Base-by-base conservation (phyloP, 2,329 filamentous ascomycete genomes). In the Penicillium sp. region DNA sequence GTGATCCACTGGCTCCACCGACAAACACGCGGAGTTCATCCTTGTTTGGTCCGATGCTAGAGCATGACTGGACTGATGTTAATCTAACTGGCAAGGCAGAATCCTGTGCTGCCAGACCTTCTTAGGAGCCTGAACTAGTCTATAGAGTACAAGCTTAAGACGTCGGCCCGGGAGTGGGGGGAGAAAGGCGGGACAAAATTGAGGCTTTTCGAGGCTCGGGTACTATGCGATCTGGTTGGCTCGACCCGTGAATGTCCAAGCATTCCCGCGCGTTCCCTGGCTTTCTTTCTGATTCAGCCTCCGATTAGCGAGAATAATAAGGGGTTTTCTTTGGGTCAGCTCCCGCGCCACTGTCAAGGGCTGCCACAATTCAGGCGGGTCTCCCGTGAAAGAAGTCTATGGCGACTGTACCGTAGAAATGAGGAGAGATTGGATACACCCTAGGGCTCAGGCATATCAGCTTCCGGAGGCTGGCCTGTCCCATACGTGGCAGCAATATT, bases 191-290 rank as follows among this genome's bases (percentile, higher is more conserved):
- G 30, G n/a, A 22, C 14, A 10, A 22, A 22, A 51, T 19, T 33
- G 48, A 51, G 48, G 28, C 48, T 51, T 35, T 51, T 51, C 48
- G 14, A 28, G 26, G 45, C 45, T 48, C 45, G 45, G 45, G 19
- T 48, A 48, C 45, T 4, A 11, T n/a, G 45, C 16, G 45, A 48
- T 48, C 45, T 48, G 45, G 45, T 48, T 48, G 45, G 45, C 22
- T 48, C 45, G 10, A 2, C 4, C 14, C 26, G 5, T 30, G 1
- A 19, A 43, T 10, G 19, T 43, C 19, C 19, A 13, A 22, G 40
- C 25, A 26, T 10, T 48, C 45, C 45, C 45, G 45, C 14, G 26
- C 14, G 14, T 48, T 48, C 45, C n/a, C 19, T 48, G 16, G 28
- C 45, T 2, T 48, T 30, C 26, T 48, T 51, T 51, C 30, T 30